Base-by-base conservation (phyloP, 257 asterid genomes). In the Rauvolfia tetraphylla region DNA sequence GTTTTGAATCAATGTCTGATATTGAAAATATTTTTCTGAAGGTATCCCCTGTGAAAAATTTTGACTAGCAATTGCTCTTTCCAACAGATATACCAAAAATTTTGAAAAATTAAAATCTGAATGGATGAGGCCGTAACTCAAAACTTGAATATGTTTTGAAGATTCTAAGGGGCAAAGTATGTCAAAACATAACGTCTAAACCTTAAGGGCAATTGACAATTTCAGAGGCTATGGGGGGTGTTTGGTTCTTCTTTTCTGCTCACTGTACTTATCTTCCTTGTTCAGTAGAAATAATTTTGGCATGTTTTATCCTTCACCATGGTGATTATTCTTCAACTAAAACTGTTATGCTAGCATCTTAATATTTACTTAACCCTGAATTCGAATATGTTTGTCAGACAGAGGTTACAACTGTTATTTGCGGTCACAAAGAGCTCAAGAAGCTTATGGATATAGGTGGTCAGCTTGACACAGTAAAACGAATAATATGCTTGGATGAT, bases 371-470 rank as follows among this genome's bases (percentile, higher is more conserved):
- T 20, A 22, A 75, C 74, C 42, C 31, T 3, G 14, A 67, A 57
- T 76, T 42, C 56, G 70, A 36, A 39, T 76, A 74, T 85, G 68
- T 81, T 88, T 76, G 88, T 79, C 92, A 95, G 99, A 93, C 99
- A 68, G 98, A 95, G 88, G 98, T 91, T 82, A 93, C 98, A 54
- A 93, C 97, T 71, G 98, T 95, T 84, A 93, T 95, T 73, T 95
- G 98, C 48, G 98, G 99, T 62, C 78, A 84, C 65, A 93, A 89
- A 84, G 97, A 93, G 82, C 88, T 95, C 90, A 90, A 88, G 93
- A 95, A 95, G 79, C 83, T 95, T 74, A 82, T 86, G 72, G 93
- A 89, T 51, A 72, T 93, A 29, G 88, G 97, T 74, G 97, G 96
- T 73, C 97, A 93, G 86, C 95, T 95, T 46, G 98, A 95, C 87